These are phyloP conservation scores for Fonsecaea pugnacius DNA, from an alignment of 2,329 filamentous ascomycete genomes.

Conservation along the genomic window DNA sequence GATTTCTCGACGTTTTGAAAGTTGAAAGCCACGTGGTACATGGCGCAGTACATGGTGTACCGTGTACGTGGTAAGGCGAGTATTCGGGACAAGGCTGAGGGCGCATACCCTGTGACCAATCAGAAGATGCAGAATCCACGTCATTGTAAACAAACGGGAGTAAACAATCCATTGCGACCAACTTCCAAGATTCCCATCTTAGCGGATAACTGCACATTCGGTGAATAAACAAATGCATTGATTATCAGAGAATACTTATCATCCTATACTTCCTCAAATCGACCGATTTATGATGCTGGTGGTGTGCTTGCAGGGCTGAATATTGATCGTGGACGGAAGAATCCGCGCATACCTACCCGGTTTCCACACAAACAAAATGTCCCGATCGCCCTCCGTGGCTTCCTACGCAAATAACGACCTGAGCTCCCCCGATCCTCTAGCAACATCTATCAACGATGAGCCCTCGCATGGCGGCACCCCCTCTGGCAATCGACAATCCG, in stretches of 20 bases:
- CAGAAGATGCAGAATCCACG: constrained; percentile 20
- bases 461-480: constrained; percentile 8
- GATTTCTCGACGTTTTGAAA: constrained; percentile 48
- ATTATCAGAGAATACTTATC: background rate
- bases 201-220: background rate
- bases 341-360: constrained; percentile 8
- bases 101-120: constrained; percentile 22
- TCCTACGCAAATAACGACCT: constrained; percentile 25
- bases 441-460: constrained; percentile 26
- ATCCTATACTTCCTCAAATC: background rate
- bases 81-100: background rate
- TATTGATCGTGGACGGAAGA: background rate
- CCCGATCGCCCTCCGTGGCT: constrained; percentile 20
- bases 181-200: background rate
- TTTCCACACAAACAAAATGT: constrained; percentile 15
- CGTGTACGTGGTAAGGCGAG: background rate
- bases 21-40: background rate
- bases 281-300: background rate
- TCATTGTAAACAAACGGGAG: constrained; percentile 33
- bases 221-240: background rate
- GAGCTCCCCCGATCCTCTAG: constrained; percentile 39
- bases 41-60: background rate
- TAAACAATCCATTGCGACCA: constrained; percentile 21
- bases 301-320: background rate
- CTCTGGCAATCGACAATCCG: constrained; percentile 9